Conservation (phyloP, 306 rosid species). For the Malus asiatica region DNA sequence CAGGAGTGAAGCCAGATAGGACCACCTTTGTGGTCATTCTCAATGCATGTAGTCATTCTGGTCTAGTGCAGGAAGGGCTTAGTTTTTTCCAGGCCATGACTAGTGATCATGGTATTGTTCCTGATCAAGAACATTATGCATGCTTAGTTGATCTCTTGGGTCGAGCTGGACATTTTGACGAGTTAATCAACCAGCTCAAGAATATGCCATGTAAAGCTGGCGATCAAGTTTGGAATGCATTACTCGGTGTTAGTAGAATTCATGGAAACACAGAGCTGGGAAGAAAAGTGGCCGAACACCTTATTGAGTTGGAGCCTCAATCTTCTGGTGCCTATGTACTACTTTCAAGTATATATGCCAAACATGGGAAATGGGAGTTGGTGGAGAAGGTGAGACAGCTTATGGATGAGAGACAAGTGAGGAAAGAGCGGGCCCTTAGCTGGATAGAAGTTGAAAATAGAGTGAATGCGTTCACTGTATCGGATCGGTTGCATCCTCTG, state of each 20-base stretch:
- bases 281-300: constrained; percentile 51
- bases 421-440: constrained; percentile 43
- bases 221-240: constrained; percentile 46
- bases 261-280: constrained; percentile 45
- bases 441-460: constrained; percentile 51
- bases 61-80: constrained; percentile 68
- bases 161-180: constrained; percentile 42
- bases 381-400: constrained; percentile 47
- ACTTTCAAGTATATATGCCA: constrained; percentile 58
- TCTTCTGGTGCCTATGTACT: constrained; percentile 44
- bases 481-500: constrained; percentile 48
- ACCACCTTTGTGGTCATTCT: constrained; percentile 52
- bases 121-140: constrained; percentile 75
- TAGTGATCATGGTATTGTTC: constrained; percentile 38
- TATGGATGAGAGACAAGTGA: constrained; percentile 46
- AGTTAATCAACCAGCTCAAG: constrained; percentile 38
- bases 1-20: constrained; percentile 58
- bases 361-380: constrained; percentile 53
- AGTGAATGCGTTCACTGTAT: constrained; percentile 46
- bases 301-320: constrained; percentile 50
- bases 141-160: constrained; percentile 66
- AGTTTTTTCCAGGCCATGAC: constrained; percentile 55
- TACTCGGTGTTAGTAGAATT: constrained; percentile 49
- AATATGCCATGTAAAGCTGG: constrained; percentile 46
- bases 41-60: constrained; percentile 70